Evolutionary conservation across 768 basidiomycete species (phyloP), one percentile per base, ranked within the genome.

Genomic region (Lactarius deliciosus): DNA sequence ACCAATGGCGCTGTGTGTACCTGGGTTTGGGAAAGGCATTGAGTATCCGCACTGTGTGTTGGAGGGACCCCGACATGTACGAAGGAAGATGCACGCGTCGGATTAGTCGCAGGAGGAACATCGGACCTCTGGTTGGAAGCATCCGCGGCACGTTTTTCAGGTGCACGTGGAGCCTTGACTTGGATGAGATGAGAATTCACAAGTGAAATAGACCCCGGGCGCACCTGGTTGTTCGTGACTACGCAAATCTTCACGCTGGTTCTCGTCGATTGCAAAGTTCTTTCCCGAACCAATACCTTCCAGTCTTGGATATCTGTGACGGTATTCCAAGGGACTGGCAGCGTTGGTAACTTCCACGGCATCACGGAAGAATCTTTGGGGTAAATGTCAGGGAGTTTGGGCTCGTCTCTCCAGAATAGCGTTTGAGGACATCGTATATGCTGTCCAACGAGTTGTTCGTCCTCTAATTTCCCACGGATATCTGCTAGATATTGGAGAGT

Each of bases 231-330:
- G 5, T 25, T 25, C 5, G 50, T 53, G 50, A 11, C 22, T 5
- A 25, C 50, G 25, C 50, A 53, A 53, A 53, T 22, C 25, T 7
- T 53, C 25, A 53, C 25, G 6, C 50, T 53, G 5, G 6, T 25
- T 25, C 8, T 25, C 25, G 50, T 25, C 25, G 13, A 53, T 22
- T 22, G 50, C 6, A 53, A 22, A 25, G 22, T 53, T 25, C 13
- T 53, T 36, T 22, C 10, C 16, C 7, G 55, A 20, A 57, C 20
- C 56, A 57, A 22, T 30, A 5, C 34, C 16, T 25, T 61, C 60
- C 60, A 61, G 16, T 34, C 45, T 34, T 18, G 47, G 40, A 60
- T 28, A 60, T 30, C 10, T 30, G 58, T n/a, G 16, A 58, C 38
- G n/a, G n/a, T 38, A 4, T 15, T 36, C 60, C 60, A 61, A 36